Percentiles rank a stretch among this genome's conserved stretches.
These are phyloP conservation scores for Chamaecyparis obtusa DNA, from an alignment of 75 land plant genomes.

Conservation along the genomic window DNA sequence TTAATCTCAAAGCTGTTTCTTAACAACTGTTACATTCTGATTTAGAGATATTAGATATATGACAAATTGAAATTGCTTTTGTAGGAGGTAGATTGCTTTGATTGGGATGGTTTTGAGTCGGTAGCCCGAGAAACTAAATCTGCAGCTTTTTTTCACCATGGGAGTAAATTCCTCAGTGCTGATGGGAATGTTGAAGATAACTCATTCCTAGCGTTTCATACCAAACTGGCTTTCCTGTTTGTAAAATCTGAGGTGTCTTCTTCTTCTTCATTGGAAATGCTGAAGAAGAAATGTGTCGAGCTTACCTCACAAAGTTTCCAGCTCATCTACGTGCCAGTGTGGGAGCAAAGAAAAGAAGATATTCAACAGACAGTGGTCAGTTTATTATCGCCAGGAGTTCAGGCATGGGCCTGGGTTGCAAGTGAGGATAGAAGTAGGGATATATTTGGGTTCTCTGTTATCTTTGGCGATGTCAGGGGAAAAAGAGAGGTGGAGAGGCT, in stretches of 20 bases:
- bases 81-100: neutral
- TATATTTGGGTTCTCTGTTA: neutral
- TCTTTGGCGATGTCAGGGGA: neutral
- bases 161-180: neutral
- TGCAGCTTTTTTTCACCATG: neutral
- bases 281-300: neutral
- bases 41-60: neutral
- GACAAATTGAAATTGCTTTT: neutral
- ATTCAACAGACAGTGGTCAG: neutral
- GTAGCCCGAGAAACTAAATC: neutral
- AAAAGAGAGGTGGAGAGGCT: neutral
- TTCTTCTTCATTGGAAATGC: neutral
- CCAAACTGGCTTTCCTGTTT: neutral
- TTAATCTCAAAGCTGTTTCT: neutral
- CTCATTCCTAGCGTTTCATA: neutral
- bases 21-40: neutral
- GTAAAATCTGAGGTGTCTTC: neutral
- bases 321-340: neutral
- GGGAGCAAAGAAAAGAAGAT: neutral
- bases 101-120: neutral
- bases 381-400: neutral
- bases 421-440: neutral
- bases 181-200: neutral
- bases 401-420: neutral
- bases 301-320: neutral